Percentiles rank a stretch among this genome's conserved stretches.
These are phyloP conservation scores for Gynochthodes officinalis DNA, from an alignment of 257 asterid species.

Conservation along the genomic window DNA sequence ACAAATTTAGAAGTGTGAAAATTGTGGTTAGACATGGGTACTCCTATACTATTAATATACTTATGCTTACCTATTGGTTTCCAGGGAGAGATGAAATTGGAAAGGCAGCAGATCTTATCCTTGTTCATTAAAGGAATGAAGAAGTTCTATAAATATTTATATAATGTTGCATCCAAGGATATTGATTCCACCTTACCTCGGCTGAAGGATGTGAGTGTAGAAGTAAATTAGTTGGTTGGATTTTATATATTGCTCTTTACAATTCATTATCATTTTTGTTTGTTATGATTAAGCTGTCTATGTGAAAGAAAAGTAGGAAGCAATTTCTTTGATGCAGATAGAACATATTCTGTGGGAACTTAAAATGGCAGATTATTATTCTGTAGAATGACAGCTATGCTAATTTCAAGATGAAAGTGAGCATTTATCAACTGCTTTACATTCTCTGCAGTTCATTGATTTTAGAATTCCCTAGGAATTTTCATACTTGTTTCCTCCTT, in stretches of 20 bases:
- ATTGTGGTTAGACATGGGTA: not conserved
- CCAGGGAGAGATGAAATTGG: constrained; percentile 73
- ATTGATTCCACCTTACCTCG: constrained; percentile 48
- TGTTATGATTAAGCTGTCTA: not conserved
- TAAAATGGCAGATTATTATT: not conserved
- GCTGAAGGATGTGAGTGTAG: constrained; percentile 53
- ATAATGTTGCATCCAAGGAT: constrained; percentile 39
- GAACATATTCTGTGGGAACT: not conserved
- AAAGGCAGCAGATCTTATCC: constrained; percentile 67
- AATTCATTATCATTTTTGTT: not conserved
- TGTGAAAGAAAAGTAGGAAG: not conserved
- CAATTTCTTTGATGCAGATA: not conserved
- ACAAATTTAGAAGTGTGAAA: not conserved
- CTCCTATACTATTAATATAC: not conserved
- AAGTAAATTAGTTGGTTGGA: not conserved
- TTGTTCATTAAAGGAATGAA: constrained; percentile 66
- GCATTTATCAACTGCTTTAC: too few relatives aligned
- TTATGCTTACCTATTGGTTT: constrained; percentile 17
- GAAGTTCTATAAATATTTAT: constrained; percentile 58
- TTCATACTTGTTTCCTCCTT: not conserved
- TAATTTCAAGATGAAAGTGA: too few relatives aligned
- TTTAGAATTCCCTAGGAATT: not conserved
- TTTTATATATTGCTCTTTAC: not conserved
- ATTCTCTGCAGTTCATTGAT: not conserved
- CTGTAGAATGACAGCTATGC: not conserved